These are phyloP conservation scores for Pterocarpus santalinus DNA, from an alignment of 306 rosid genomes.

Conservation along the genomic window DNA sequence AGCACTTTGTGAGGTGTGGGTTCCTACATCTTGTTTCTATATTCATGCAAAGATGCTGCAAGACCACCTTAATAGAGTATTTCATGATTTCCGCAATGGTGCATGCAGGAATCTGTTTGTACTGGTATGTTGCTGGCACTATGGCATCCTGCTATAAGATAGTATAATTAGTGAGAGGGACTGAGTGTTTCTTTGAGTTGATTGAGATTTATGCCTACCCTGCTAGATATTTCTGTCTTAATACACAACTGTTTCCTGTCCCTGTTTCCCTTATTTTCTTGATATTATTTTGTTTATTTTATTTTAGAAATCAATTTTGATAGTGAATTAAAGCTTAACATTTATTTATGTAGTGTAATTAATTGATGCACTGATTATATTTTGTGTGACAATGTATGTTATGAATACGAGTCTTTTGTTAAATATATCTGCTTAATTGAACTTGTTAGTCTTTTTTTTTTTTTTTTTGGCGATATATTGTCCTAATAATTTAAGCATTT, in stretches of 20 bases:
- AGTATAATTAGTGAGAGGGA: not conserved
- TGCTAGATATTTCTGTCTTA: not conserved
- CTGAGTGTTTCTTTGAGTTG: constrained; percentile 15
- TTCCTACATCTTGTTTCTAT: constrained; percentile 97
- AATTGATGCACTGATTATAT: constrained; percentile 27
- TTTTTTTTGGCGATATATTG: not conserved
- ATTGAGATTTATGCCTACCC: constrained; percentile 7
- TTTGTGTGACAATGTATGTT: not conserved
- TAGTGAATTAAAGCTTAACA: not conserved
- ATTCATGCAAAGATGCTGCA: constrained; percentile 99
- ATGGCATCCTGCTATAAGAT: constrained; percentile 10
- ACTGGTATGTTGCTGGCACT: constrained; percentile 72
- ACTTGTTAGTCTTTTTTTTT: not conserved
- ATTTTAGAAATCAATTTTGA: not conserved
- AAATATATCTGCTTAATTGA: not conserved
- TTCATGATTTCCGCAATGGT: constrained; percentile 99
- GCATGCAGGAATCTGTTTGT: constrained; percentile 98
- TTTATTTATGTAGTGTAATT: not conserved
- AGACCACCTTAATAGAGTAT: constrained; percentile 98
- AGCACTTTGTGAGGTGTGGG: too few relatives aligned
- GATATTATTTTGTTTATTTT: not conserved
- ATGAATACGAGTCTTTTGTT: not conserved
- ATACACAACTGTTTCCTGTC: not conserved
- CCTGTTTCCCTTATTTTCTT: constrained; percentile 9
- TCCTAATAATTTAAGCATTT: not conserved